These are phyloP conservation scores for Gossypium bickii DNA, from an alignment of 345 rosid genomes.

Conservation along the genomic window DNA sequence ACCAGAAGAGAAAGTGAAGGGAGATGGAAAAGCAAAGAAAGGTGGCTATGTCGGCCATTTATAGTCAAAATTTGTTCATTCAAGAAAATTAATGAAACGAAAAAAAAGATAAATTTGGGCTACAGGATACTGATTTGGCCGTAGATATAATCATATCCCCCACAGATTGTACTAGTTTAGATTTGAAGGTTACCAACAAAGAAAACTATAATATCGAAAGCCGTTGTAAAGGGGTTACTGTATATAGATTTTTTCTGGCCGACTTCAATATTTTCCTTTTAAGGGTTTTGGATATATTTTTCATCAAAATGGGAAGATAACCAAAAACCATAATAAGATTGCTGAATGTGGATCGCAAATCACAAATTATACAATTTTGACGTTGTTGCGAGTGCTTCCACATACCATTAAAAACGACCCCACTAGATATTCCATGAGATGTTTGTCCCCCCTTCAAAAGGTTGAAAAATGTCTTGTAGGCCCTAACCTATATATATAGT, in stretches of 20 bases:
- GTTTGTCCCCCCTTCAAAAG: conserved; percentile 1
- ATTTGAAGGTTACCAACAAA: background rate
- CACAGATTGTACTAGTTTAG: background rate
- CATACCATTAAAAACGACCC: background rate
- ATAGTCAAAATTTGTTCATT: conserved; percentile 4
- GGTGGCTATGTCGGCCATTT: conserved; percentile 33
- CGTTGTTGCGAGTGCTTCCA: conserved; percentile 5
- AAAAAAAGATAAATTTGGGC: background rate
- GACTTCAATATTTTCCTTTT: background rate
- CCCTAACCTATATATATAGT: background rate
- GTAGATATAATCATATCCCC: background rate
- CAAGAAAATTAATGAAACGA: background rate
- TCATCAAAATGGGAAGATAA: background rate
- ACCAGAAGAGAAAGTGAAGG: conserved; percentile 4
- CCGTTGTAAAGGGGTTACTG: background rate
- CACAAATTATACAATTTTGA: background rate
- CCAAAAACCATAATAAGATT: background rate
- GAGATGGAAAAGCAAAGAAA: background rate
- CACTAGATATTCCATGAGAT: background rate
- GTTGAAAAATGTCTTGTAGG: background rate
- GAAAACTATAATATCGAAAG: background rate
- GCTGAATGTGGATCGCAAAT: background rate
- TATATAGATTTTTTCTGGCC: background rate
- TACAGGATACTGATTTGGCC: background rate
- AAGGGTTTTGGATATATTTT: too few relatives aligned